Base-by-base conservation (phyloP, 139 green algal genomes). In the Volvox reticuliferus region DNA sequence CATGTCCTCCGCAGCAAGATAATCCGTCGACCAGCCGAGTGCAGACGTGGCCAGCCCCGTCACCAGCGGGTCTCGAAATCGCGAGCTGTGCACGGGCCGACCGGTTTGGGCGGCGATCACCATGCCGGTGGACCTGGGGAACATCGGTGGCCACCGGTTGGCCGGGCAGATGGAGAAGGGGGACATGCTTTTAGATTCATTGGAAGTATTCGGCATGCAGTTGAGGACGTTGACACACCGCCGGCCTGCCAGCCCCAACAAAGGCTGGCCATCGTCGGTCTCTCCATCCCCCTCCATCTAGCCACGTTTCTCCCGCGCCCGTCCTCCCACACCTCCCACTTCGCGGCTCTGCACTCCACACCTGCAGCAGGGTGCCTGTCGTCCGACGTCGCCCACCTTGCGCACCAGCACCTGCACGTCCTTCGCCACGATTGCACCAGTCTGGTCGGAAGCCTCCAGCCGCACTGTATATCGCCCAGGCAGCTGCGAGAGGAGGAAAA, bases 321-420 rank as follows among this genome's bases (percentile, higher is more conserved):
- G n/a, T n/a, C n/a, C n/a, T n/a, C n/a, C n/a, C n/a, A n/a, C n/a
- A n/a, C n/a, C n/a, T n/a, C n/a, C n/a, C 44, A 55, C 44, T 55
- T 55, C 44, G 44, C n/a, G n/a, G n/a, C n/a, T n/a, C n/a, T n/a
- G n/a, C 44, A 55, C 44, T 67, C 22, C 79, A 24, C 50, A 92
- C 83, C 93, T 92, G 91, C 93, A 95, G 91, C 93, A 95, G 0
- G 79, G 77, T 12, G 93, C 93, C 17, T 9, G 50, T 1, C 75
- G 30, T 0, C 50, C 28, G 16, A 44, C 79, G 67, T 97, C 95
- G 0, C 94, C 93, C 0, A 21, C n/a, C 83, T 97, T 97, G 37
- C 95, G 86, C 20, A 97, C 95, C 17, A 97, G 32, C 50, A 97
- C 19, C 26, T 76, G 35, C 62, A 87, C 35, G 78, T 97, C 95